Percentiles rank a stretch among this genome's conserved stretches.
phyloP scores from a whole-genome alignment of 805 yeast genomes.

The Candida tibetensis region DNA sequence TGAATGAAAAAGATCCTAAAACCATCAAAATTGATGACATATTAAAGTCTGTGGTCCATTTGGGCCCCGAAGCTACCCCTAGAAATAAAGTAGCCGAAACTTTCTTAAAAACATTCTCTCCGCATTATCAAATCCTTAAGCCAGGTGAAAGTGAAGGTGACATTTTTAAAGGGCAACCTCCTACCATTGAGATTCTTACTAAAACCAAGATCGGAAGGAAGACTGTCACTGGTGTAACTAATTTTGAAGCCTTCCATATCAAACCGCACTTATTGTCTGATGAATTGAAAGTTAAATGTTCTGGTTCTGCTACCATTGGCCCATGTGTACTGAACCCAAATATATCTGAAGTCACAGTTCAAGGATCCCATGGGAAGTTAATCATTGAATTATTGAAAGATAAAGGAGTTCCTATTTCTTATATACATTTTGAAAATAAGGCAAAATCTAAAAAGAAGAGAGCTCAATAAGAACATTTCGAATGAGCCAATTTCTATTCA shows the following conservation, averaged over 20 bases:
- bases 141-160: slow-evolving; percentile 39
- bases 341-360: slow-evolving; percentile 72
- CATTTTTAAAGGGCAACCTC: slow-evolving; percentile 63
- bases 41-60: slow-evolving; percentile 43
- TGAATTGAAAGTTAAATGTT: slow-evolving; percentile 73
- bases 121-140: slow-evolving; percentile 46
- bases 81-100: slow-evolving; percentile 47
- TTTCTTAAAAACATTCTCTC: slow-evolving; percentile 47
- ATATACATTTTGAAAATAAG: slow-evolving; percentile 67
- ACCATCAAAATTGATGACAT: slow-evolving; percentile 53
- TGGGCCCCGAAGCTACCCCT: slow-evolving; percentile 24
- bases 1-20: slow-evolving; percentile 51
- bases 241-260: slow-evolving; percentile 65
- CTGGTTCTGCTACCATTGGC: slow-evolving; percentile 81
- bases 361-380: slow-evolving; percentile 78
- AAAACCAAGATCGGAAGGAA: slow-evolving; percentile 83
- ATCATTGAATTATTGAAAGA: slow-evolving; percentile 56
- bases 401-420: slow-evolving; percentile 61
- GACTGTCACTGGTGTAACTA: slow-evolving; percentile 66
- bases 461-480: too few relatives aligned
- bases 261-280: slow-evolving; percentile 64
- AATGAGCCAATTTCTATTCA: too few relatives aligned
- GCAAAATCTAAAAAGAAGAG: slow-evolving; percentile 52
- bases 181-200: slow-evolving; percentile 62
- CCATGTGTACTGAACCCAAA: slow-evolving; percentile 55